Evolutionary conservation across 305 asterid genomes (phyloP).

Genomic region (Ajuga reptans): DNA sequence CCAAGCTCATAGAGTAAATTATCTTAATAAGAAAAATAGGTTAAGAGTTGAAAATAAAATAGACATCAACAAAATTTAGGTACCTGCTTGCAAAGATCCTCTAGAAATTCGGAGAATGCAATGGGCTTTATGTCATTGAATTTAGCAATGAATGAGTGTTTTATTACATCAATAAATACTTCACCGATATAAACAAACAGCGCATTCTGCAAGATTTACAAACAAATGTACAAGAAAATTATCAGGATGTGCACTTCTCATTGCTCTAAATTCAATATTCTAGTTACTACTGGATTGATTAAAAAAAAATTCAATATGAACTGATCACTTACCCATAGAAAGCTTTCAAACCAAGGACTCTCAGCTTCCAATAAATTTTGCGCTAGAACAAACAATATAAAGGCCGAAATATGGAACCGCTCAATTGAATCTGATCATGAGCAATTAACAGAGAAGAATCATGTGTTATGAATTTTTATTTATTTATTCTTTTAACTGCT

Average conservation of each 20-base stretch:
- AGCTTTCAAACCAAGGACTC: conserved; percentile 92
- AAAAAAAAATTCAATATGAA: neutral
- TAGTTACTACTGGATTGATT: neutral
- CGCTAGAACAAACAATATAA: conserved; percentile 88
- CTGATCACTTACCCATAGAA: conserved; percentile 56
- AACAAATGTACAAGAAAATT: conserved; percentile 17
- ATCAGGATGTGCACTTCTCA: neutral
- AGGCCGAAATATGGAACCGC: conserved; percentile 92
- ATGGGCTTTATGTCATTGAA: conserved; percentile 89
- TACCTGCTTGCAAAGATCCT: conserved; percentile 99
- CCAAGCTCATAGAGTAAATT: neutral
- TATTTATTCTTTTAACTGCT: no score
- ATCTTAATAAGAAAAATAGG: neutral
- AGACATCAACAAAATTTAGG: neutral
- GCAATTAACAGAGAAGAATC: conserved; percentile 11
- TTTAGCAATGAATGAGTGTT: conserved; percentile 90
- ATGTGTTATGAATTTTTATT: conserved; percentile 9
- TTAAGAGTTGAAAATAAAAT: neutral
- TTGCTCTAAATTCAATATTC: neutral
- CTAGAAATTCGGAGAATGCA: conserved; percentile 90
- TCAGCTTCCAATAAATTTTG: conserved; percentile 92
- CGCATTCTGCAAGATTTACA: conserved; percentile 70
- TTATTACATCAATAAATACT: conserved; percentile 82
- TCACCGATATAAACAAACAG: conserved; percentile 74
- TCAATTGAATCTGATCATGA: conserved; percentile 76